Evolutionary conservation across 768 basidiomycete species (phyloP), one percentile per base, ranked within the genome.

Genomic region (Suillus luteus): DNA sequence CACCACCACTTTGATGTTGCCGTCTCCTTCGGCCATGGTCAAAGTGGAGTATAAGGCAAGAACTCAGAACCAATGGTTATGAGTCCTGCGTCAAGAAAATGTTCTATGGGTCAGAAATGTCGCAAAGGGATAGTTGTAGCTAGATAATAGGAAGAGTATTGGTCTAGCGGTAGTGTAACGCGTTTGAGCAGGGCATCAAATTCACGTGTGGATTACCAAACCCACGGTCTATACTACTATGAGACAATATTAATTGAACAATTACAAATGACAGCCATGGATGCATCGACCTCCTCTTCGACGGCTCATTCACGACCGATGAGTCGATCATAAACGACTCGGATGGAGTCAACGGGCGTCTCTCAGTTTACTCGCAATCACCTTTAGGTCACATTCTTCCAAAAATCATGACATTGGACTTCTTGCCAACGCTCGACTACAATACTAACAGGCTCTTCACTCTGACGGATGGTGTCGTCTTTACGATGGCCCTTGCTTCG

Each of bases 301-400:
- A 96, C 72, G 96, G 97, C 75, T 88, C 95, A 54, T 97, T 99
- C 78, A 89, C 85, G 12, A 90, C 96, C 68, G 84, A 85, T 68
- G 87, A 35, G 7, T 77, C 46, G 91, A 48, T 95, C 59, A 89
- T 95, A 80, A 88, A 86, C n/a, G n/a, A n/a, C n/a, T n/a, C n/a
- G 75, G 95, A 95, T 69, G 96, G 97, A 96, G 75, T 99, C 69
- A 96, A 99, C 78, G 81, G 95, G 88, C 95, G 96, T 43, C 17
- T 9, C 54, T 22, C 49, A 10, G 40, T 24, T 62, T 66, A 24
- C 69, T 62, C n/a, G 38, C 35, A 27, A 10, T 27, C 14, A 14
- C 8, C n/a, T 44, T 35, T 24, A 49, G 48, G 43, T 96, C 96
- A 89, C 71, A 95, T 89, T 27, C 87, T 69, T 96, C 94, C 7